These are phyloP conservation scores for Fraxinus xanthoxyloides DNA, from an alignment of 305 asterid genomes.

Conservation along the genomic window DNA sequence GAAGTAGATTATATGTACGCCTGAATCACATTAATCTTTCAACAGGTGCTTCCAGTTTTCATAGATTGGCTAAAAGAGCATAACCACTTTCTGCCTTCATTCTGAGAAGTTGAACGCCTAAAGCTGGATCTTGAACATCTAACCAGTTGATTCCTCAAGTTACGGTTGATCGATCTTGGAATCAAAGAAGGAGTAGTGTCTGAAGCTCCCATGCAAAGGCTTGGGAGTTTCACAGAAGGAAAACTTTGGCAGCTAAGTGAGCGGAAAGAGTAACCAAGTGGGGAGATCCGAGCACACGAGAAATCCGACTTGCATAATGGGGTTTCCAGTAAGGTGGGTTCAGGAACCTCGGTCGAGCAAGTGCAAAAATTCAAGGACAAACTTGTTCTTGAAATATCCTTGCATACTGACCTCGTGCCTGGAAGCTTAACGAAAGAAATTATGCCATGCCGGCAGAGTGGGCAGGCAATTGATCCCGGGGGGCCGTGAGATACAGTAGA, in stretches of 20 bases:
- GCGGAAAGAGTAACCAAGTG: constrained; percentile 57
- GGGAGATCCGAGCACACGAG: constrained; percentile 40
- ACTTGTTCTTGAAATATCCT: constrained; percentile 52
- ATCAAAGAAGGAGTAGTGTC: constrained; percentile 61
- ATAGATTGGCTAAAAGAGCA: constrained; percentile 62
- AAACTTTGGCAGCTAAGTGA: constrained; percentile 67
- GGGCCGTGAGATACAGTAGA: constrained; percentile 53
- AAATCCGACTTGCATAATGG: constrained; percentile 63
- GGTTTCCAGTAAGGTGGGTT: constrained; percentile 41
- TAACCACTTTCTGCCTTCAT: constrained; percentile 65
- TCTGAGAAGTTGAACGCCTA: constrained; percentile 58
- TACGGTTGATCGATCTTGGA: constrained; percentile 31
- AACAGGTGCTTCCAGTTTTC: constrained; percentile 56
- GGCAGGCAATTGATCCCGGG: constrained; percentile 80
- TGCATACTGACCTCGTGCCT: constrained; percentile 42
- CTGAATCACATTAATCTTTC: constrained; percentile 19
- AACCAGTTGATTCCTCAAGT: constrained; percentile 34
- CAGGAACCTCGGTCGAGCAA: constrained; percentile 51
- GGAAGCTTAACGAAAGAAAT: constrained; percentile 64
- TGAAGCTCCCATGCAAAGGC: constrained; percentile 67
- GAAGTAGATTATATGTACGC: background rate
- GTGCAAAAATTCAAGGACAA: constrained; percentile 66
- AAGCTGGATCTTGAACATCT: constrained; percentile 54
- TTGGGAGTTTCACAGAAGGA: constrained; percentile 49
- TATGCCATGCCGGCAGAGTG: constrained; percentile 79